Percentiles rank a stretch among this genome's conserved stretches.
These are phyloP conservation scores for Simplicillium aogashimaense DNA, from an alignment of 2,329 filamentous ascomycete species.

Conservation along the genomic window DNA sequence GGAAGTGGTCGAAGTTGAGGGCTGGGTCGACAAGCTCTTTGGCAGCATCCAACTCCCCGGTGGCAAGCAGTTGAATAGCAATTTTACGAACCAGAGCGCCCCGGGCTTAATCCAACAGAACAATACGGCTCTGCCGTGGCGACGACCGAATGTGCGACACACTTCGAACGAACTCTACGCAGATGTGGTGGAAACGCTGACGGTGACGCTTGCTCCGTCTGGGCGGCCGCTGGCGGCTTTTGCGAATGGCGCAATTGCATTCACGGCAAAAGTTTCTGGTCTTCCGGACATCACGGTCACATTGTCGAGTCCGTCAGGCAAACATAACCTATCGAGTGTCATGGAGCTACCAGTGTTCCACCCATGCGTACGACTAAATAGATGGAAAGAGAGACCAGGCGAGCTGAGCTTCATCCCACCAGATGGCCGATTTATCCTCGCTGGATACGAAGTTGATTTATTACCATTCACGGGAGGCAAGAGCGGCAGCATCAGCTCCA, in stretches of 20 bases:
- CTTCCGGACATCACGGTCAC: conserved; percentile 81
- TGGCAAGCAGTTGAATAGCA: conserved; percentile 35
- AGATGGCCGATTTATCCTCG: conserved; percentile 86
- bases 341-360: conserved; percentile 92
- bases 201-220: conserved; percentile 82
- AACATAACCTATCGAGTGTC: conserved; percentile 61
- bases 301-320: conserved; percentile 72
- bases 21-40: conserved; percentile 78
- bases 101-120: conserved; percentile 33
- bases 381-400: conserved; percentile 81
- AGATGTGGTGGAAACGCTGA: conserved; percentile 83
- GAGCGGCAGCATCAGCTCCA: conserved; percentile 41
- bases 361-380: conserved; percentile 82
- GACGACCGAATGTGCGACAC: conserved; percentile 82
- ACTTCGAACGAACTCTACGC: conserved; percentile 97
- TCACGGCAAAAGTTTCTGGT: conserved; percentile 90
- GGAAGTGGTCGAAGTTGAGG: conserved; percentile 86
- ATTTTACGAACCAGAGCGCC: conserved; percentile 25
- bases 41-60: conserved; percentile 78
- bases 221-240: conserved; percentile 80
- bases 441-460: conserved; percentile 88
- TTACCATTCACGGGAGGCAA: conserved; percentile 59
- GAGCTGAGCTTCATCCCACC: conserved; percentile 94
- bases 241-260: conserved; percentile 85
- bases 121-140: conserved; percentile 66